Evolutionary conservation across 352 stramenopile genomes (phyloP), one percentile per base, ranked within the genome.

Genomic region (Phytophthora tentaculata): DNA sequence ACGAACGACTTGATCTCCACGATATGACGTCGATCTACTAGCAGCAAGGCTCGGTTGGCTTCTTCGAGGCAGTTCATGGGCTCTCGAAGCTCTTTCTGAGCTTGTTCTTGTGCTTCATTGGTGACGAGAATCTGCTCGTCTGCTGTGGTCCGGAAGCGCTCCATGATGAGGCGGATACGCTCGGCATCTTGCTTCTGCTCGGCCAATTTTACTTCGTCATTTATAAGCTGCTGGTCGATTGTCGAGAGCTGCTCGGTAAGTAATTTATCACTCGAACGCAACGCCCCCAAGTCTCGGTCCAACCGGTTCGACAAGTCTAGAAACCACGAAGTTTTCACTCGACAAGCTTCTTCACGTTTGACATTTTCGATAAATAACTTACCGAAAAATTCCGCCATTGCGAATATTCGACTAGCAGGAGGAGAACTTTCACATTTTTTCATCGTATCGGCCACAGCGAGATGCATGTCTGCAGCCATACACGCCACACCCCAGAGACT

Each of bases 1-100:
- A 81, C 88, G 39, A 94, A 94, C 56, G 86, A 92, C 67, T 94
- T 94, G 73, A 94, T 91, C 68, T 94, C 86, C 26, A 91, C 72
- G 28, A 94, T 90, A 51, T 92, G 86, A 1, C 81, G 78, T 56
- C 88, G 82, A 41, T 94, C 84, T 19, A 94, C 83, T 32, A 87
- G 58, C 20, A 89, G 29, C 2, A 94, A 66, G 0, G 81, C 79
- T 0, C 66, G 64, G 44, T 92, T 92, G 9, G 86, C 86, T 44
- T 94, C 84, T 19, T 92, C 83, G 8, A 94, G 71, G 28, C 78
- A 88, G 28, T 70, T 72, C 51, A 93, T 78, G 0, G 84, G 84
- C 3, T 84, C 81, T 20, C 79, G 70, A 9, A 94, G 71, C 51
- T 93, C 86, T 2, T 57, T 53, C 39, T 90, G 74, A 0, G 86